Base-by-base conservation (phyloP, 2,329 filamentous ascomycete genomes). In the Juglanconis oblonga region DNA sequence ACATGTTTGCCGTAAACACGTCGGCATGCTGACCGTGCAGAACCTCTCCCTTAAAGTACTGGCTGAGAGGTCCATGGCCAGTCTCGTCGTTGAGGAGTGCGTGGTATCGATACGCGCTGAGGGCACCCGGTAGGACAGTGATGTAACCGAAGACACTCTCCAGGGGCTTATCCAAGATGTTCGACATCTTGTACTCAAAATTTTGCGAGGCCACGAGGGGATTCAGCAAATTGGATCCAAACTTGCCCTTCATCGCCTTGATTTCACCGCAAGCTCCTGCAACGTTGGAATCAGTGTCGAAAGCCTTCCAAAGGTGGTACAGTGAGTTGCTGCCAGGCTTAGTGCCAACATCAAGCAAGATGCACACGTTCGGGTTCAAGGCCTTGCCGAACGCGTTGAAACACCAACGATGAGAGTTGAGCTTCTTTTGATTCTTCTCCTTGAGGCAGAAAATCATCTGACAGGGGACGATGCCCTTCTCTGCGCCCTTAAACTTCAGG, bases 181-280 rank as follows among this genome's bases (percentile, higher is more conserved):
- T 99, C 45, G 92, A 97, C 92, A 99, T 97, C 76, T 99, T 99
- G 81, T 99, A 99, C 79, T 99, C 95, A 67, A 99, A 99, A 73
- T 99, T 99, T 70, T 99, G 95, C 50, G 92, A 96, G 0, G 95
- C 95, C 14, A 99, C 94, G 5, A 99, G 81, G 0, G 95, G 95
- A 69, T 99, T 99, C 50, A 99, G 79, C 14, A 99, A 81, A 64
- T 94, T 92, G 5, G 87, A 79, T 70, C 92, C 93, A 31, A 84
- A 87, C 66, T 88, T 91, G 7, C 95, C 95, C 73, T 97, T 96
- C 77, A 96, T 96, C 0, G 95, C 95, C 72, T 94, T 97, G 75
- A 99, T 99, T 74, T 99, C 95, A 66, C 95, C 95, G 65, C 95
- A 97, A 32, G 95, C 95, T 52, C 95, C 96, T 0, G 94, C 95